A percentile compares a stretch with the other conserved stretches of the same genome.
These are phyloP conservation scores for Arctostaphylos glauca DNA, from an alignment of 148 eudicot species.

Conservation along the genomic window DNA sequence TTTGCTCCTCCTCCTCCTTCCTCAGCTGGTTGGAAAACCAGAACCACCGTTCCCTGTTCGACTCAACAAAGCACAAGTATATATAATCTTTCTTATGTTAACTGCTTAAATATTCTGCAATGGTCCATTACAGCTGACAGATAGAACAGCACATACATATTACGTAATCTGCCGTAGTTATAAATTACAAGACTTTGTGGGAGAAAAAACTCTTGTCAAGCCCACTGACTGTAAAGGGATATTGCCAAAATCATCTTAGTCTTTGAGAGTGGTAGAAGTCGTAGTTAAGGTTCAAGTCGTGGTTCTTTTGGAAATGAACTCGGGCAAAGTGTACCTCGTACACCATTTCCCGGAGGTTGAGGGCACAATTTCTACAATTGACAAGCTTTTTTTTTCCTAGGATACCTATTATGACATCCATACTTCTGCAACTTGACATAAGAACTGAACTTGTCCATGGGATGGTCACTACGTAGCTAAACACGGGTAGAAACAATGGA, in stretches of 20 bases:
- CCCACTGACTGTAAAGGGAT: background rate
- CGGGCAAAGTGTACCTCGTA: background rate
- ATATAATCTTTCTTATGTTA: background rate
- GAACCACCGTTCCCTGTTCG: slow-evolving; percentile 65
- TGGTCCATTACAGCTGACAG: background rate
- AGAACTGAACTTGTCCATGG: background rate
- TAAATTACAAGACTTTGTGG: background rate
- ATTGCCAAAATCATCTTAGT: too few species aligned
- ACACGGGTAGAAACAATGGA: background rate
- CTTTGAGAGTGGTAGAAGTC: too few species aligned
- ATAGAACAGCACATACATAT: background rate
- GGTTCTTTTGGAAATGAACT: too few species aligned
- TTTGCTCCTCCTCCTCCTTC: slow-evolving; percentile 78
- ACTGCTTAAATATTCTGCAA: background rate
- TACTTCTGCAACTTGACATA: background rate
- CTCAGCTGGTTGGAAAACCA: slow-evolving; percentile 88
- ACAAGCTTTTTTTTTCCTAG: background rate
- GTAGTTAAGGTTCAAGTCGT: too few species aligned
- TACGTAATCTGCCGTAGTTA: background rate
- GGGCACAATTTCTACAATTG: background rate
- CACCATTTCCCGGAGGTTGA: background rate
- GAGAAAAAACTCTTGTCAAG: background rate
- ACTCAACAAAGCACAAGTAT: background rate
- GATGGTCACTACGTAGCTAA: background rate
- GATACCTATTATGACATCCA: background rate